Percentiles rank a stretch among this genome's conserved stretches.
Conservation (phyloP, 805 yeast species). For the Candida golubevii region DNA sequence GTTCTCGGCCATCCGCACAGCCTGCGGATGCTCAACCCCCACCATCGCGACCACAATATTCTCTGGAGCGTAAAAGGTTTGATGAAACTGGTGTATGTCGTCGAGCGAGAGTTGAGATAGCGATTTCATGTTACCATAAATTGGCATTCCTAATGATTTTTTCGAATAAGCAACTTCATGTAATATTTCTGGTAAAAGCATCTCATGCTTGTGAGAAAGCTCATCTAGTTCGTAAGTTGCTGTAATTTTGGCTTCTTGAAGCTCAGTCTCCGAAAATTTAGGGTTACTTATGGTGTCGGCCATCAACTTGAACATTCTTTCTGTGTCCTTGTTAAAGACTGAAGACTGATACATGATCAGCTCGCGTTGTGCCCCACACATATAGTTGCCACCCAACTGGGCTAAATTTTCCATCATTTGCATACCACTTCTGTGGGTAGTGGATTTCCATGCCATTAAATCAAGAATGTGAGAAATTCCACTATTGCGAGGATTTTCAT, state of each 20-base stretch:
- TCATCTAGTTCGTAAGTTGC: conserved; percentile 81
- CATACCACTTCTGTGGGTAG: conserved; percentile 51
- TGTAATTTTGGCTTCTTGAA: conserved; percentile 66
- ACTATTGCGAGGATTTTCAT: conserved; percentile 52
- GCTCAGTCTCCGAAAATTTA: conserved; percentile 58
- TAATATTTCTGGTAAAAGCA: conserved; percentile 83
- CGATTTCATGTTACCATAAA: conserved; percentile 72
- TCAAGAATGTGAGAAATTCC: conserved; percentile 86
- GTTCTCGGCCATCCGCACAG: conserved; percentile 57
- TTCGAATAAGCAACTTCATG: conserved; percentile 75
- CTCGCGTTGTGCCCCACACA: conserved; percentile 90
- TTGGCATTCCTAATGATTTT: conserved; percentile 79
- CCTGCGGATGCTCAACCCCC: conserved; percentile 71
- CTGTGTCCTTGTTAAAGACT: conserved; percentile 83
- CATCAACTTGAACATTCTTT: conserved; percentile 68
- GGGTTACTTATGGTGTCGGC: conserved; percentile 79
- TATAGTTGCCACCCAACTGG: conserved; percentile 86
- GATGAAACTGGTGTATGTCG: conserved; percentile 57
- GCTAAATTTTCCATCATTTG: conserved; percentile 75
- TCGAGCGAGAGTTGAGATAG: conserved; percentile 51
- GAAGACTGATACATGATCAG: conserved; percentile 91
- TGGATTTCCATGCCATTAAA: conserved; percentile 78
- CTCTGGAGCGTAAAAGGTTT: conserved; percentile 69
- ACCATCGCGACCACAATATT: conserved; percentile 81
- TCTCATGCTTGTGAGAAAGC: conserved; percentile 76